phyloP scores from a whole-genome alignment of 2,329 filamentous ascomycete genomes.

The Fusarium nisikadoi region DNA sequence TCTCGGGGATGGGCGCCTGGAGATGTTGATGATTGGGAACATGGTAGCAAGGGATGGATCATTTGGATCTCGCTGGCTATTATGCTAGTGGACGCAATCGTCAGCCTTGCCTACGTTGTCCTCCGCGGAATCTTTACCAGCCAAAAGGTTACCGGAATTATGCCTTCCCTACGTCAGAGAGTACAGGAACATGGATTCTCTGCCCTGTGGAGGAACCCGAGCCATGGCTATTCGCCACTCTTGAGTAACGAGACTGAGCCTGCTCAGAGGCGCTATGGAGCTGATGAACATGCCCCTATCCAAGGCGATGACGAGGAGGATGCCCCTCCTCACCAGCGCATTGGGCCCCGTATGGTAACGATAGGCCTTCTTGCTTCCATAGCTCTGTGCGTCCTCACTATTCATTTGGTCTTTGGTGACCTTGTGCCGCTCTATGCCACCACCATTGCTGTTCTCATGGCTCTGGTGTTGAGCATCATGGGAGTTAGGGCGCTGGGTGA shows the following conservation, averaged over 20 bases:
- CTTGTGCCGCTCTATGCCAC: conserved; percentile 83
- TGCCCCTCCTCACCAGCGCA: conserved; percentile 84
- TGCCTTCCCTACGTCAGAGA: conserved; percentile 15
- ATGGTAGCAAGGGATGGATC: conserved; percentile 97
- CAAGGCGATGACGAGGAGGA: conserved; percentile 72
- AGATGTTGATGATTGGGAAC: conserved; percentile 86
- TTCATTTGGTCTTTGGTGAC: conserved; percentile 83
- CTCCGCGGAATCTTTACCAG: conserved; percentile 64
- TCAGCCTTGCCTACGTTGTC: conserved; percentile 85
- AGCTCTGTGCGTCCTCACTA: conserved; percentile 80
- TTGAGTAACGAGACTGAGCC: conserved; percentile 18
- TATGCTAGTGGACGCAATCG: conserved; percentile 92
- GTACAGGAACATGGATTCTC: conserved; percentile 35
- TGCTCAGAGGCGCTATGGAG: conserved; percentile 1
- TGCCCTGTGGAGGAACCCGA: conserved; percentile 30
- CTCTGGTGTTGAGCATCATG: conserved; percentile 81
- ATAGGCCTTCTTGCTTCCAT: conserved; percentile 83
- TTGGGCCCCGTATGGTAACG: conserved; percentile 75
- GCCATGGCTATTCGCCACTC: conserved; percentile 42
- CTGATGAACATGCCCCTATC: conserved; percentile 4
- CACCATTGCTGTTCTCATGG: conserved; percentile 82
- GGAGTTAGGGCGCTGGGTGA: conserved; percentile 76
- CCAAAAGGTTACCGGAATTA: neutral
- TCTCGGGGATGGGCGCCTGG: conserved; percentile 89
- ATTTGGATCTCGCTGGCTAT: conserved; percentile 96